These are phyloP conservation scores for Tremellales sp. DNA, from an alignment of 1,284 basidiomycete genomes.

Conservation along the genomic window DNA sequence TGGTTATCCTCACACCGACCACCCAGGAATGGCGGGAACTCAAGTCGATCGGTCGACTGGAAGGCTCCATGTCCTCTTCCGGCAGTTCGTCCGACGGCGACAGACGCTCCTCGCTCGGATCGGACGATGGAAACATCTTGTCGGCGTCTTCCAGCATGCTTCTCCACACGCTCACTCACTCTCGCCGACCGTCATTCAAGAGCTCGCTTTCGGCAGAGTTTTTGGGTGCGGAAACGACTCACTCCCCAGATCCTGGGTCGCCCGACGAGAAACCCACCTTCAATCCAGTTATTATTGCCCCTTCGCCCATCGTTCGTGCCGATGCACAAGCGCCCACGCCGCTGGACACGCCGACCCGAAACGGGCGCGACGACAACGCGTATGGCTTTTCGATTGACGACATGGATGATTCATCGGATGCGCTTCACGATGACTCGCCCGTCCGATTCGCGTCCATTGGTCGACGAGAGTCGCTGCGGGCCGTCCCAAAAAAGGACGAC, in stretches of 20 bases:
- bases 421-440: constrained; percentile 14
- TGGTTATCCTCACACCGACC: constrained; percentile 50
- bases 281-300: constrained; percentile 28
- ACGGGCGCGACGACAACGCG: not conserved
- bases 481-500: constrained; percentile 20
- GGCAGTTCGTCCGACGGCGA: constrained; percentile 2
- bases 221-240: constrained; percentile 20
- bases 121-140: not conserved
- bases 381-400: constrained; percentile 3
- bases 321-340: not conserved
- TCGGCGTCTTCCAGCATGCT: constrained; percentile 7
- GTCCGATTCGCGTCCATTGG: constrained; percentile 40
- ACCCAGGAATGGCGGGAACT: constrained; percentile 49
- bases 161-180: not conserved
- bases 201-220: constrained; percentile 28
- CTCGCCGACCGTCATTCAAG: constrained; percentile 12
- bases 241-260: constrained; percentile 36
- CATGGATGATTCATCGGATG: constrained; percentile 12
- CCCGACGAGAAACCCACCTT: constrained; percentile 16
- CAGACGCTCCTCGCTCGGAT: constrained; percentile 1
- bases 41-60: constrained; percentile 23
- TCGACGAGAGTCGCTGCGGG: constrained; percentile 29
- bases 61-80: constrained; percentile 10
- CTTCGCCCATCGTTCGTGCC: constrained; percentile 23
- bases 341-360: not conserved